A percentile compares a stretch with the other conserved stretches of the same genome.
Conservation (phyloP, 1,284 basidiomycete genomes). For the Tetrapyrgos nigripes region DNA sequence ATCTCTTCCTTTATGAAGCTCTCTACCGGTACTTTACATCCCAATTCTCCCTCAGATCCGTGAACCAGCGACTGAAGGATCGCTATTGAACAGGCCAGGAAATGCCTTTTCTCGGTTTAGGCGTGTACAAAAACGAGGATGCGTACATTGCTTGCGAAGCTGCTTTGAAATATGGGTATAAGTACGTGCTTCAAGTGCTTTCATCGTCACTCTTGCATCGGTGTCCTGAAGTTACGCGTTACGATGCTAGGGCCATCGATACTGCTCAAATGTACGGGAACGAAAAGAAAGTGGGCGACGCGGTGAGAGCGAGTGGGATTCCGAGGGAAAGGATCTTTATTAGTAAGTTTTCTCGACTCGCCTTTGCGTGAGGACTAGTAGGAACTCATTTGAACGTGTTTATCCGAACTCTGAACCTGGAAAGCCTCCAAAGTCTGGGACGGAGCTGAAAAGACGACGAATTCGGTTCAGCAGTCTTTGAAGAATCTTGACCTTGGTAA, state of each 20-base stretch:
- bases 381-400: no score
- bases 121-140: constrained; percentile 48
- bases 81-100: constrained; percentile 7
- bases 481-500: constrained; percentile 57
- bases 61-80: neutral
- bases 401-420: constrained; percentile 44
- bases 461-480: constrained; percentile 63
- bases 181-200: constrained; percentile 2
- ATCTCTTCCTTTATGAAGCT: neutral
- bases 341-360: constrained; percentile 16
- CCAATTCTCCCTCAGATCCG: neutral
- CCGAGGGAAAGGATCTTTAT: constrained; percentile 36
- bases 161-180: constrained; percentile 49
- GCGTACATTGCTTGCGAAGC: constrained; percentile 37
- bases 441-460: constrained; percentile 62
- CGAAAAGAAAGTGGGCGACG: constrained; percentile 38
- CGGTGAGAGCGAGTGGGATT: constrained; percentile 29
- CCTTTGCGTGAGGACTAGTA: no score
- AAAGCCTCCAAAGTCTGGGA: constrained; percentile 46
- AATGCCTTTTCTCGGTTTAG: constrained; percentile 52
- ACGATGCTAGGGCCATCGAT: constrained; percentile 32
- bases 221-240: no score
- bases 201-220: no score
- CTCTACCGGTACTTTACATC: neutral
- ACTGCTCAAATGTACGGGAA: constrained; percentile 50